Evolutionary conservation across 441 rosid genomes (phyloP), one percentile per base, ranked within the genome.

Genomic region (Gossypium davidsonii): DNA sequence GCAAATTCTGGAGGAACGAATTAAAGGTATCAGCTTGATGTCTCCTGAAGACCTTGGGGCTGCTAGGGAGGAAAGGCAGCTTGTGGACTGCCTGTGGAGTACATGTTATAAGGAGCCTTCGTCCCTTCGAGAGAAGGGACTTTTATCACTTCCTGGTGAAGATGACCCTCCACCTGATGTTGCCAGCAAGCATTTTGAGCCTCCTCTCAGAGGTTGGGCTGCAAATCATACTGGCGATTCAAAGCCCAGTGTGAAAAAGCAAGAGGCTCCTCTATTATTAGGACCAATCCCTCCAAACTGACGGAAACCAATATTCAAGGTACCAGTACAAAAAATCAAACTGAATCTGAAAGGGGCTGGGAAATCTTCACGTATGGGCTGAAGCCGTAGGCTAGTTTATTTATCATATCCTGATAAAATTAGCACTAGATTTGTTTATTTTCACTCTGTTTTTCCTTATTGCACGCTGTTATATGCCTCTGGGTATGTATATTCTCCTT

Each of bases 141-240:
- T 90, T 70, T 91, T 95, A 63, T 78, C 83, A 65, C 94, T 93
- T 71, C 91, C 98, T 0, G 96, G 89, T 9, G 98, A 93, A 79
- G 97, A 93, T 73, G 81, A 81, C 0, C 84, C 81, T 3, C 90
- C 97, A 12, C 97, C 95, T 58, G 98, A 93, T 86, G 92, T 91
- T 9, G 95, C 89, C 8, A 85, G 96, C 83, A 75, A 87, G 79
- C 85, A 85, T 79, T 95, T 95, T 64, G 97, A 95, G 76, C 98
- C 98, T 70, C 87, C 95, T 48, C 92, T 90, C 9, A 84, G 96
- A 83, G 97, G 97, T 44, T 83, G 84, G 87, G 89, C 92, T 10
- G 89, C 86, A 9, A 82, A 77, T 34, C 75, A 71, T 1, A 61
- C 44, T 26, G 66, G 75, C 46, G 71, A 74, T 60, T 72, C 78